phyloP scores from a whole-genome alignment of 805 yeast genomes.

The Ogataea wickerhamii region DNA sequence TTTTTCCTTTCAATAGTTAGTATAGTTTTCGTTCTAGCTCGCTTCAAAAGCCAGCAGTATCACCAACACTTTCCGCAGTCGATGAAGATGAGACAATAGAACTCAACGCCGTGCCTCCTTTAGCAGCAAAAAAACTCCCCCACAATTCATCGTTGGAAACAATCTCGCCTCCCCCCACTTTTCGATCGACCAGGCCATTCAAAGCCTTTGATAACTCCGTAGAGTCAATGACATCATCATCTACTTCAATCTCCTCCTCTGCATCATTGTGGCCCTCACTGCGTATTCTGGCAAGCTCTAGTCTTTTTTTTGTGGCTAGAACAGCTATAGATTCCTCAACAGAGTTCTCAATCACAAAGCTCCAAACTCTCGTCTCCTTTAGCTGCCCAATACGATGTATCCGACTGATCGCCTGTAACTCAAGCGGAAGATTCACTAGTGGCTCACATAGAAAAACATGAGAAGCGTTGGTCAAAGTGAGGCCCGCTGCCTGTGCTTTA shows the following conservation, averaged over 20 bases:
- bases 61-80: too few species aligned
- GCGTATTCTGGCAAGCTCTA: conserved; percentile 36
- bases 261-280: conserved; percentile 13
- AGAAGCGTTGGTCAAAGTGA: conserved; percentile 86
- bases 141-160: conserved; percentile 58
- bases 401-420: conserved; percentile 87
- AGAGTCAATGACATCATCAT: conserved; percentile 47
- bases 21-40: conserved; percentile 1
- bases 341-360: conserved; percentile 76
- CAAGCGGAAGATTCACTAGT: conserved; percentile 79
- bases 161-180: conserved; percentile 51
- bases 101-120: conserved; percentile 21
- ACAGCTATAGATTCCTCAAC: conserved; percentile 85
- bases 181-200: conserved; percentile 44
- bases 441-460: conserved; percentile 95
- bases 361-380: conserved; percentile 83
- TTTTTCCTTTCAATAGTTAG: conserved; percentile 4
- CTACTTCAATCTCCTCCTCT: conserved; percentile 21
- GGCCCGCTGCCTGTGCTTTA: conserved; percentile 83
- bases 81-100: conserved; percentile 9
- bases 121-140: conserved; percentile 52
- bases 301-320: conserved; percentile 60
- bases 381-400: conserved; percentile 91
- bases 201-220: conserved; percentile 52
- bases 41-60: background rate